These are phyloP conservation scores for Fraxinus greggii DNA, from an alignment of 305 asterid species.

Conservation along the genomic window DNA sequence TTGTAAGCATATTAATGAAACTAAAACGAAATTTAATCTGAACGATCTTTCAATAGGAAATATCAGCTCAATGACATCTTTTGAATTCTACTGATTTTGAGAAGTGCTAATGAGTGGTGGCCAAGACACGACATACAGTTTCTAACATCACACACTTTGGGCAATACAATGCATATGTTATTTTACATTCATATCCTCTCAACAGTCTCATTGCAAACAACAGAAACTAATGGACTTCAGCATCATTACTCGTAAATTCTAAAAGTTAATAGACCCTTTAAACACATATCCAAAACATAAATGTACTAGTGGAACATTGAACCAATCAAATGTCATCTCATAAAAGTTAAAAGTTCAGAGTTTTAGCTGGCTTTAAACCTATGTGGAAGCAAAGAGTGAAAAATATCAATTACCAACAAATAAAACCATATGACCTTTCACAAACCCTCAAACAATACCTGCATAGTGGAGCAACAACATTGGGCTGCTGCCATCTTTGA, in stretches of 20 bases:
- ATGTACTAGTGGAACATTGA: background rate
- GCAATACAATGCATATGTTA: background rate
- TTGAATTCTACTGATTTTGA: background rate
- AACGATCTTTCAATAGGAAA: background rate
- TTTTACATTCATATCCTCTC: background rate
- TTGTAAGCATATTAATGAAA: conserved; percentile 13
- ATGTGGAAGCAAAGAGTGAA: background rate
- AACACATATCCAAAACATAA: background rate
- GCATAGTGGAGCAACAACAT: conserved; percentile 88
- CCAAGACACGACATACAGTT: background rate
- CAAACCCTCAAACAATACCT: conserved; percentile 44
- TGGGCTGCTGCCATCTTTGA: conserved; percentile 84
- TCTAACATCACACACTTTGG: background rate
- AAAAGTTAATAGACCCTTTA: background rate
- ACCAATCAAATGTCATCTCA: background rate
- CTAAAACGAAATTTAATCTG: background rate
- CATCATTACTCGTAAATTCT: background rate
- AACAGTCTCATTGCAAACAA: background rate
- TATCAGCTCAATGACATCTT: background rate
- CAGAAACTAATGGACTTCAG: background rate
- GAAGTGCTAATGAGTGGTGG: background rate
- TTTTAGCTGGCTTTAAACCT: background rate
- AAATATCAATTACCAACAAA: conserved; percentile 4
- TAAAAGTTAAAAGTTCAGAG: background rate
- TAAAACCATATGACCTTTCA: conserved; percentile 4